These are phyloP conservation scores for Phragmites australis DNA, from an alignment of 176 grass and related monocot genomes.

Conservation along the genomic window DNA sequence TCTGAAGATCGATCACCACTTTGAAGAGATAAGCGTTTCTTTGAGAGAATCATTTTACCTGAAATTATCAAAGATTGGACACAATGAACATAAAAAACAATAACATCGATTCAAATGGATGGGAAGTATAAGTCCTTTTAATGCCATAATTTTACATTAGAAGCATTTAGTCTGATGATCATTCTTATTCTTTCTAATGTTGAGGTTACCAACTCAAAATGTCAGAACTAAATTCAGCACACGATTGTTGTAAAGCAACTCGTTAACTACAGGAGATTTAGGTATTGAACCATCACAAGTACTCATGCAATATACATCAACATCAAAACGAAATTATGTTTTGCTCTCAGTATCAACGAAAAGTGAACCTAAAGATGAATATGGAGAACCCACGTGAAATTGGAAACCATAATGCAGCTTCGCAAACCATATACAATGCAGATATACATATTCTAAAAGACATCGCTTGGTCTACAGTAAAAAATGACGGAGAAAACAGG, in stretches of 20 bases:
- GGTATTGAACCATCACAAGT: constrained; percentile 1
- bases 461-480: background rate
- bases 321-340: background rate
- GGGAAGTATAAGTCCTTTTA: constrained; percentile 8
- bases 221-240: background rate
- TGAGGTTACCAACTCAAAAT: constrained; percentile 27
- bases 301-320: background rate
- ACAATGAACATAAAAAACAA: constrained; percentile 8
- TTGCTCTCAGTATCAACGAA: constrained; percentile 9
- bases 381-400: background rate
- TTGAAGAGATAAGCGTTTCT: constrained; percentile 52
- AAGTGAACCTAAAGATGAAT: background rate
- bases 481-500: background rate
- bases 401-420: constrained; percentile 2
- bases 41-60: constrained; percentile 40
- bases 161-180: background rate
- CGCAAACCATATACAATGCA: background rate
- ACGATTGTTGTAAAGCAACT: background rate
- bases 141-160: background rate
- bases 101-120: constrained; percentile 21
- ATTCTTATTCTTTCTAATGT: background rate
- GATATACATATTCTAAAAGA: background rate
- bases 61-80: constrained; percentile 16
- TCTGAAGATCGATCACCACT: constrained; percentile 44
- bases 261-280: background rate